Percentiles rank a stretch among this genome's conserved stretches.
Conservation (phyloP, 768 basidiomycete species). For the Ramaria sp. region DNA sequence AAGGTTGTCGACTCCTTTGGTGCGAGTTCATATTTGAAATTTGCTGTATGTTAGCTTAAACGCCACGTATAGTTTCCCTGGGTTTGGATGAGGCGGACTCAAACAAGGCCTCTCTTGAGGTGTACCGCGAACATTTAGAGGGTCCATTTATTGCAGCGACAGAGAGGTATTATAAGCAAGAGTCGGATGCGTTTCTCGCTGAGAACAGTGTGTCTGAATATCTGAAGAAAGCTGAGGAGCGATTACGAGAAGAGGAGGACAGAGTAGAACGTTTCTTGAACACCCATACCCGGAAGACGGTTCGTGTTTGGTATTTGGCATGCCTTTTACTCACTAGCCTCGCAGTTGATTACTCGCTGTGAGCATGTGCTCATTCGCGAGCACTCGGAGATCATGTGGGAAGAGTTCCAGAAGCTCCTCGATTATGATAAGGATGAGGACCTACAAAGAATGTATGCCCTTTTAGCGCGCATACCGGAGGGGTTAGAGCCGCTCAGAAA, state of each 20-base stretch:
- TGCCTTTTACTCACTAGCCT: not conserved
- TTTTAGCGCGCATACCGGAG: slow-evolving; percentile 83
- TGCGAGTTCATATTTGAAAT: slow-evolving; percentile 13
- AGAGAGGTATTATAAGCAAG: slow-evolving; percentile 83
- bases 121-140: slow-evolving; percentile 90
- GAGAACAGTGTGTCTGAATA: slow-evolving; percentile 90
- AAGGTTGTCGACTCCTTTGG: slow-evolving; percentile 88
- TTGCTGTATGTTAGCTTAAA: slow-evolving; percentile 8
- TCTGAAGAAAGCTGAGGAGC: slow-evolving; percentile 87
- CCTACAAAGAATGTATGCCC: slow-evolving; percentile 86
- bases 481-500: slow-evolving; percentile 86
- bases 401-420: slow-evolving; percentile 80
- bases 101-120: slow-evolving; percentile 86
- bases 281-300: slow-evolving; percentile 72
- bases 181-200: slow-evolving; percentile 83
- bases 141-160: slow-evolving; percentile 80
- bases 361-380: slow-evolving; percentile 87
- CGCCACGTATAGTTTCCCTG: slow-evolving; percentile 46
- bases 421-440: slow-evolving; percentile 95
- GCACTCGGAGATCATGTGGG: slow-evolving; percentile 80
- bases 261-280: slow-evolving; percentile 91
- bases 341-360: slow-evolving; percentile 56
- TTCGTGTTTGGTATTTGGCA: slow-evolving; percentile 14
- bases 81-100: slow-evolving; percentile 89
- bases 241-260: slow-evolving; percentile 89